Evolutionary conservation across 805 yeast genomes (phyloP), one percentile per base, ranked within the genome.

Genomic region (Candida maesae): DNA sequence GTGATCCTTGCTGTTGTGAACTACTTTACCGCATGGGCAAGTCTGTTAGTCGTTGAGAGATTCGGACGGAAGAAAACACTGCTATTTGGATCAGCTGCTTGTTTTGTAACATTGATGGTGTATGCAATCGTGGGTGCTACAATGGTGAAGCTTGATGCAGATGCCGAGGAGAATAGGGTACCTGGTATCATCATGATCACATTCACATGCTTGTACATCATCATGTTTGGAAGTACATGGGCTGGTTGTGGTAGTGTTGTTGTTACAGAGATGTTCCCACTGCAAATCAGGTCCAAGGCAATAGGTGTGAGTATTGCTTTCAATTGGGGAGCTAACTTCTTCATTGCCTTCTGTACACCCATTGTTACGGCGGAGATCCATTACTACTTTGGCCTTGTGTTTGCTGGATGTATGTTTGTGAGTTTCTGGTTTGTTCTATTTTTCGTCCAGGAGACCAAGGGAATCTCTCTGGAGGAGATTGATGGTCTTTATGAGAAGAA

Each of bases 381-480:
- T 41, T 80, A 79, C 63, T 68, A 69, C 52, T 73, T 76, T 58
- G 87, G 88, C 9, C 76, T 71, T 53, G 76, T 80, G 12, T 63
- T 63, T 39, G 57, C 73, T 13, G 79, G 78, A 0, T 73, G 76
- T 51, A 60, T 72, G 57, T 55, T 73, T 27, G 64, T 50, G 18
- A 52, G 60, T 20, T 49, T 79, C 57, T 68, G 61, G 39, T 69
- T 71, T 51, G 57, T 70, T 19, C 68, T 74, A 5, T 67, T 85
- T 68, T 71, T 74, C 50, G 79, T 85, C 43, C 77, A 78, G 49
- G 95, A 85, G 65, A 85, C 95, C 37, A 83, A 81, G 68, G 91
- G 93, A 38, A 72, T 84, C 53, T 73, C 84, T 30, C 72, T 85
- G 58, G 95, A 85, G 66, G 87, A 85, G 62, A 85, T 85, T 46